A percentile compares a stretch with the other conserved stretches of the same genome.
phyloP scores from a whole-genome alignment of 1,139 yeast genomes.

The Pichia sp. region DNA sequence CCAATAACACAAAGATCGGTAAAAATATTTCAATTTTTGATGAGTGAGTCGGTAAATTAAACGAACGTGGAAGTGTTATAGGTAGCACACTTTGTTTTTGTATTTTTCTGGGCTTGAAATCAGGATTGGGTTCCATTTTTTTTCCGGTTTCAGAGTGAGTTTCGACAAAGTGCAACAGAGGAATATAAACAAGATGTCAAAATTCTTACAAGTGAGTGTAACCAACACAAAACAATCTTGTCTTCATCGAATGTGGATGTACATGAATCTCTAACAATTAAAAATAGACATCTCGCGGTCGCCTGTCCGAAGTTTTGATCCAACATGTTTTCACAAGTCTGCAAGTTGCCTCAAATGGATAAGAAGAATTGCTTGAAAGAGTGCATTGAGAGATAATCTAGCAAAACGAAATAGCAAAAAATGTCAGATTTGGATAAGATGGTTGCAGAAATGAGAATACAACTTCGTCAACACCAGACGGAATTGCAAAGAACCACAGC shows the following conservation, averaged over 20 bases:
- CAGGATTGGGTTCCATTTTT: conserved; percentile 1
- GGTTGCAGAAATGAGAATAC: conserved; percentile 13
- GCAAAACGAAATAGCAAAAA: background rate
- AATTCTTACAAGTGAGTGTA: no score
- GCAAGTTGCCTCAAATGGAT: no score
- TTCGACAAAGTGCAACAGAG: background rate
- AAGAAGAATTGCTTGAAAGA: no score
- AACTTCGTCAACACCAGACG: conserved; percentile 14
- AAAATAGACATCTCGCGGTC: no score
- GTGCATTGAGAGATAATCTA: no score
- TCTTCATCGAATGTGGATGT: background rate
- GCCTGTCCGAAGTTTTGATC: no score
- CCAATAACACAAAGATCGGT: conserved; percentile 6
- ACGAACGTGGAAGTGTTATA: conserved; percentile 1
- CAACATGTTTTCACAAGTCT: no score
- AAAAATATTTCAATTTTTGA: conserved; percentile 2
- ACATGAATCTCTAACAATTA: background rate
- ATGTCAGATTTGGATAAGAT: conserved; percentile 11
- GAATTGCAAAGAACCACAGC: conserved; percentile 15
- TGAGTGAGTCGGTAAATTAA: background rate
- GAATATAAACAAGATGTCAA: no score
- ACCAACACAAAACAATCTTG: background rate
- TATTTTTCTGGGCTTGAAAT: conserved; percentile 6
- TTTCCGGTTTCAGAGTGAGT: background rate
- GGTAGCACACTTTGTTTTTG: conserved; percentile 6